Conservation (phyloP, 108 stramenopile species). For the Cyclotella sp. region DNA sequence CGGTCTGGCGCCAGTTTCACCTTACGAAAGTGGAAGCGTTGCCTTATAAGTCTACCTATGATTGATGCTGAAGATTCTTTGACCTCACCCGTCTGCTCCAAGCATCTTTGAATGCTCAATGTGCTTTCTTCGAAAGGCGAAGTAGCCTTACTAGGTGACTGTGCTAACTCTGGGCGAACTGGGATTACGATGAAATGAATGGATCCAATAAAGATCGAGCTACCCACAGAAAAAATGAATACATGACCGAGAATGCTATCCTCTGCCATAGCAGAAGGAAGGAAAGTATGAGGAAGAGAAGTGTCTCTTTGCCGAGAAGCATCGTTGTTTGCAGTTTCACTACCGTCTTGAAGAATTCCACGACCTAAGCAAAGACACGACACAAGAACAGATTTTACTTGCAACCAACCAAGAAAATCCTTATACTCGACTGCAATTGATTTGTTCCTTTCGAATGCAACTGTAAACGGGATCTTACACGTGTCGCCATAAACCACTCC, state of each 20-base stretch:
- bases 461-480: slow-evolving; percentile 33
- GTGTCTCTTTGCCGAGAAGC: neutral
- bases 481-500: neutral
- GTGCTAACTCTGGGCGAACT: neutral
- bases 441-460: slow-evolving; percentile 2
- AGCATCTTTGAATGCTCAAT: slow-evolving; percentile 37
- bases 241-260: slow-evolving; percentile 24
- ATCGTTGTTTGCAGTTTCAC: neutral
- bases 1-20: slow-evolving; percentile 6
- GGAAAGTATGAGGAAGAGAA: slow-evolving; percentile 14
- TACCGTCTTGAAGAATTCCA: neutral
- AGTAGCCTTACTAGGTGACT: neutral
- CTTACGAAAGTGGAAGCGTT: slow-evolving; percentile 50
- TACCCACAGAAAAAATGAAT: slow-evolving; percentile 43
- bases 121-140: neutral
- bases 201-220: slow-evolving; percentile 43
- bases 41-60: slow-evolving; percentile 46
- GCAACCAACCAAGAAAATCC: slow-evolving; percentile 35
- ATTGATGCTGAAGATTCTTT: slow-evolving; percentile 6
- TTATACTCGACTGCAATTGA: neutral
- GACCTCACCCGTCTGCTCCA: slow-evolving; percentile 26
- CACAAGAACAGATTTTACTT: slow-evolving; percentile 52
- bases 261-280: slow-evolving; percentile 12
- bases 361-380: slow-evolving; percentile 67
- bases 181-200: slow-evolving; percentile 32